Conservation (phyloP, 2,329 filamentous ascomycete species). For the Colletotrichum endophyticum region DNA sequence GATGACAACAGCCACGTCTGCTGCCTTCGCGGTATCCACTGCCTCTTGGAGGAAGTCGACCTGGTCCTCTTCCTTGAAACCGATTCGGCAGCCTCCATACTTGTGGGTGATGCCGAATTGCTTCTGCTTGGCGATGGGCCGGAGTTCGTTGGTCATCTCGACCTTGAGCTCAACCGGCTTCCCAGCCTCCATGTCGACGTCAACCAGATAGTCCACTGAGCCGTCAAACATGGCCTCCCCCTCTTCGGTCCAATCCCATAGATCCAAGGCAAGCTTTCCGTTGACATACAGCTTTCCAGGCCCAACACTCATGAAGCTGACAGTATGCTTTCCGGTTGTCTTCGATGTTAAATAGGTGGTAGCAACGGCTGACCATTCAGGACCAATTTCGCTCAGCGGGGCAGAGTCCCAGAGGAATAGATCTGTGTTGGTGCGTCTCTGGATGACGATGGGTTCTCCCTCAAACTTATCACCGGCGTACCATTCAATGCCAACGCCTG, state of each 20-base stretch:
- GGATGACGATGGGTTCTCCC: slow-evolving; percentile 59
- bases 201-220: slow-evolving; percentile 67
- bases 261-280: slow-evolving; percentile 63
- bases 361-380: slow-evolving; percentile 68
- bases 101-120: slow-evolving; percentile 63
- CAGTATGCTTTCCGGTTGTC: slow-evolving; percentile 65
- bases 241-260: slow-evolving; percentile 73
- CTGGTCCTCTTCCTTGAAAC: slow-evolving; percentile 71
- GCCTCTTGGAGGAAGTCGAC: slow-evolving; percentile 69
- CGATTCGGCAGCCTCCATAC: slow-evolving; percentile 74
- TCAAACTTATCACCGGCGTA: slow-evolving; percentile 68
- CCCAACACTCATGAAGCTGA: slow-evolving; percentile 72
- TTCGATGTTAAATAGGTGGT: slow-evolving; percentile 65
- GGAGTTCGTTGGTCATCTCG: slow-evolving; percentile 71
- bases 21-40: slow-evolving; percentile 62
- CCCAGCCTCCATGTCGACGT: slow-evolving; percentile 63
- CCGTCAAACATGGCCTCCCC: slow-evolving; percentile 76
- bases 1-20: slow-evolving; percentile 72
- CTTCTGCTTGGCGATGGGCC: slow-evolving; percentile 64
- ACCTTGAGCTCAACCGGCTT: slow-evolving; percentile 66
- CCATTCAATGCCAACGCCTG: slow-evolving; percentile 69
- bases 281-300: slow-evolving; percentile 67
- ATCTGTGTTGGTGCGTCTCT: slow-evolving; percentile 67
- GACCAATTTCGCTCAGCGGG: slow-evolving; percentile 62
- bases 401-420: slow-evolving; percentile 75